Evolutionary conservation across 768 basidiomycete species (phyloP).

Genomic region (Plicaturopsis crispa): DNA sequence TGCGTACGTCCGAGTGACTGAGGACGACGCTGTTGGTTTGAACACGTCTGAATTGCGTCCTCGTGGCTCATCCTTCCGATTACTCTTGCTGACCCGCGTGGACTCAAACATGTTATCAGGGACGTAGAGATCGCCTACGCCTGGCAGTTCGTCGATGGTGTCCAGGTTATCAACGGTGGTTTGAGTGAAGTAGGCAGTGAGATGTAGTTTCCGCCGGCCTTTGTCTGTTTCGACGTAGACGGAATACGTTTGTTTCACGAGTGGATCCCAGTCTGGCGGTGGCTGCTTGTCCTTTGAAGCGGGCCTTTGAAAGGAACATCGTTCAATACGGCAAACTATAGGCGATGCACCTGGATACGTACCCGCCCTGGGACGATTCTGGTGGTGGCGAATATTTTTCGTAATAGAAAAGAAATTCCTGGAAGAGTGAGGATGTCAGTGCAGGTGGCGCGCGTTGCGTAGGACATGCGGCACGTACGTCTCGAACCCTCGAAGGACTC

Average conservation of each 20-base stretch:
- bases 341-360: too few species aligned
- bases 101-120: slow-evolving; percentile 65
- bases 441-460: slow-evolving; percentile 5
- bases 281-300: slow-evolving; percentile 37
- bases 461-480: slow-evolving; percentile 38
- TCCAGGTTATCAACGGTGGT: slow-evolving; percentile 62
- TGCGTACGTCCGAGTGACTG: slow-evolving; percentile 30
- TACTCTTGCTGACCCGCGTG: slow-evolving; percentile 49
- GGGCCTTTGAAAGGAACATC: too few species aligned
- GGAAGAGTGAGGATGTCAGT: slow-evolving; percentile 9
- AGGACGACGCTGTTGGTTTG: slow-evolving; percentile 16
- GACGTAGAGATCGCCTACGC: slow-evolving; percentile 51
- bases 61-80: slow-evolving; percentile 24
- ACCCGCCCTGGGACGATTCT: slow-evolving; percentile 38
- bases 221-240: slow-evolving; percentile 63
- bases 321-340: too few species aligned
- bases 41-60: slow-evolving; percentile 22
- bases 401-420: slow-evolving; percentile 86
- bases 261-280: slow-evolving; percentile 54
- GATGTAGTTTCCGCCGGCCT: slow-evolving; percentile 73
- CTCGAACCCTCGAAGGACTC: slow-evolving; percentile 79
- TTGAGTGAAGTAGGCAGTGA: slow-evolving; percentile 82
- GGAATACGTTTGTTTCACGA: slow-evolving; percentile 82
- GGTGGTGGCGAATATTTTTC: slow-evolving; percentile 55
- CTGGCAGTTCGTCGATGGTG: slow-evolving; percentile 61